phyloP scores from a whole-genome alignment of 306 rosid species.

The Crotalaria pallida region DNA sequence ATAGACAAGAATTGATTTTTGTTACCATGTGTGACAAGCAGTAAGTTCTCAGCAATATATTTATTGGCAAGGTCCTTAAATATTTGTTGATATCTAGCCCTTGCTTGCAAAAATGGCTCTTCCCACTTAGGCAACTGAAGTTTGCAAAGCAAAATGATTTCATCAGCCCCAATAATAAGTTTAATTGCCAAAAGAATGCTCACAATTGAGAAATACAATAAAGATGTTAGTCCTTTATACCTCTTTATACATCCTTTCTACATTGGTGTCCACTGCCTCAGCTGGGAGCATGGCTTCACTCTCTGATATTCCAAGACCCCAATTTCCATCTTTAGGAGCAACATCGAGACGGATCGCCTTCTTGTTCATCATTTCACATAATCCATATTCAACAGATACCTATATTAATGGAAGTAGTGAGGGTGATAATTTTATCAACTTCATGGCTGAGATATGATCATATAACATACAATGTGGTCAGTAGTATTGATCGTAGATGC shows the following conservation, averaged over 20 bases:
- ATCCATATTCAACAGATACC: slow-evolving; percentile 74
- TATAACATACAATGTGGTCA: no score
- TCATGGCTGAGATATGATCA: no score
- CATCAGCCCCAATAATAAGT: not conserved
- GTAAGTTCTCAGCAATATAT: slow-evolving; percentile 59
- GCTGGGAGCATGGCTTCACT: slow-evolving; percentile 56
- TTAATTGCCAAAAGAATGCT: not conserved
- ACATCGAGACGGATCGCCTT: no score
- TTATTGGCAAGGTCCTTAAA: slow-evolving; percentile 65
- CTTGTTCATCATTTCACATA: no score
- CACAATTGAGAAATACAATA: not conserved
- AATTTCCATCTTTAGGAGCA: no score
- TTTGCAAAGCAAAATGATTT: slow-evolving; percentile 5
- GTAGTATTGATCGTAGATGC: not conserved
- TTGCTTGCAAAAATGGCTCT: slow-evolving; percentile 39
- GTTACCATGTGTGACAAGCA: slow-evolving; percentile 78
- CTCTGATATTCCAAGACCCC: slow-evolving; percentile 52
- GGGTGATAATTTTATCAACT: not conserved
- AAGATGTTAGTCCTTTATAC: slow-evolving; percentile 18
- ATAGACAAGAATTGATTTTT: not conserved
- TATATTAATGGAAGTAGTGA: slow-evolving; percentile 21
- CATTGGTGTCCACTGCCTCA: slow-evolving; percentile 45
- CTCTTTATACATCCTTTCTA: no score
- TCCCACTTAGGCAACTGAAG: slow-evolving; percentile 68
- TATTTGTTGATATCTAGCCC: slow-evolving; percentile 48